Evolutionary conservation across 2,329 filamentous ascomycete species (phyloP), one percentile per base, ranked within the genome.

Genomic region (Pseudocercospora macadamiae): DNA sequence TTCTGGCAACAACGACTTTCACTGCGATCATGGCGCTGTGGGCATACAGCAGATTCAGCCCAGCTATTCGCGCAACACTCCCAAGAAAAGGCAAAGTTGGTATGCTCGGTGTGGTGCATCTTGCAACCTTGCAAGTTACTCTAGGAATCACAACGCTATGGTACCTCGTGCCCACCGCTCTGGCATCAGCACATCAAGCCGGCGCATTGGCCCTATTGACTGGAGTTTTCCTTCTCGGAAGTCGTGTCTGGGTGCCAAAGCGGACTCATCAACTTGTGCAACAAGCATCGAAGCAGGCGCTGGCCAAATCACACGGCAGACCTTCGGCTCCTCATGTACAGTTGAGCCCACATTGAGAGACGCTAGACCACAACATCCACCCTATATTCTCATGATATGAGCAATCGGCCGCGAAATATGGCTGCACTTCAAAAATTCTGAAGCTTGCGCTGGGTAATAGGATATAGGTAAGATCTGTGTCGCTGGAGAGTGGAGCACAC

Each of bases 181-280:
- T 99, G 8, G 95, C 93, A 0, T 92, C 93, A 2, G 87, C 91
- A 6, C 95, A 99, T 75, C 95, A 99, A 77, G 95, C 95, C 1
- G 93, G 95, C 36, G 90, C 88, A 60, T 77, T 99, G 66, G 91
- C 90, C 2, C 79, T 99, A 18, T 77, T 99, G 61, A 96, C 91
- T 0, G 91, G 91, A 44, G 88, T 88, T 0, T 79, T 96, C 19
- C 83, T 97, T 1, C 79, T 97, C 34, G 90, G 90, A 9, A 91
- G 88, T 68, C 83, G 91, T 37, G 76, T 96, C 55, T 90, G 89
- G 77, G 81, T 93, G 54, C 90, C 91, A 1, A 86, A 82, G 65
- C 62, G 71, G 18, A 68, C 69, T 0, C 48, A 69, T 39, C 63
- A 58, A 55, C 58, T 71, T 21, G 63, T 73, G 26, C 62, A 68